Evolutionary conservation across 495 filamentous ascomycete species (phyloP), one percentile per base, ranked within the genome.

Genomic region (Penicillium malachiteum): DNA sequence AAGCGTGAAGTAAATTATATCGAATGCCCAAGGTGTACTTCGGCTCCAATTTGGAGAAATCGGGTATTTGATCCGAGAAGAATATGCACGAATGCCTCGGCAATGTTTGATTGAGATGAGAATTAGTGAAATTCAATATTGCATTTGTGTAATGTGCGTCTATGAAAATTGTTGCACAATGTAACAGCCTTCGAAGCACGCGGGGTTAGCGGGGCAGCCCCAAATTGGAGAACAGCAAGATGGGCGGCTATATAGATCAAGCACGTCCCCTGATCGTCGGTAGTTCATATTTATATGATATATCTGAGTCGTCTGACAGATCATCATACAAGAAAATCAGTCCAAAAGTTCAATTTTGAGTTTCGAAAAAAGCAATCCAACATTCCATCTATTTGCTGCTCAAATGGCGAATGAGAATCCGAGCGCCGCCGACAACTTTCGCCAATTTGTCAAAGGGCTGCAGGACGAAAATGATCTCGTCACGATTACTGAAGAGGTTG

Each of bases 391-490:
- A n/a, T 26, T 4, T 26, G 21, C 21, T 26, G 21, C 34, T 37
- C 12, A 9, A 37, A 37, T 37, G 34, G 34, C 34, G 12, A 35
- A 49, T 16, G 31, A 14, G 34, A n/a, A 31, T 30, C 7, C 16
- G 40, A 50, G 41, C 33, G 48, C 55, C 10, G 51, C 57, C 1
- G 45, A 35, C 13, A 52, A 57, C 56, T 68, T 73, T 37, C 71
- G 71, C 11, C 56, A 56, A 35, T 74, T 71, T 48, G 58, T 74
- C 26, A 55, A 71, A 41, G 69, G 58, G 31, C 59, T 69, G 16
- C 53, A 63, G 34, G 53, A 68, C 7, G 73, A 76, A 30, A 55
- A 63, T 17, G 71, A 76, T 44, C 58, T 76, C 9, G 56, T 70
- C 1, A 57, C 65, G 26, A 69, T 76, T 37, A 67, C 64, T 46